Base-by-base conservation (phyloP, 192 early-diverging fungal genomes). In the Coemansia furcata region DNA sequence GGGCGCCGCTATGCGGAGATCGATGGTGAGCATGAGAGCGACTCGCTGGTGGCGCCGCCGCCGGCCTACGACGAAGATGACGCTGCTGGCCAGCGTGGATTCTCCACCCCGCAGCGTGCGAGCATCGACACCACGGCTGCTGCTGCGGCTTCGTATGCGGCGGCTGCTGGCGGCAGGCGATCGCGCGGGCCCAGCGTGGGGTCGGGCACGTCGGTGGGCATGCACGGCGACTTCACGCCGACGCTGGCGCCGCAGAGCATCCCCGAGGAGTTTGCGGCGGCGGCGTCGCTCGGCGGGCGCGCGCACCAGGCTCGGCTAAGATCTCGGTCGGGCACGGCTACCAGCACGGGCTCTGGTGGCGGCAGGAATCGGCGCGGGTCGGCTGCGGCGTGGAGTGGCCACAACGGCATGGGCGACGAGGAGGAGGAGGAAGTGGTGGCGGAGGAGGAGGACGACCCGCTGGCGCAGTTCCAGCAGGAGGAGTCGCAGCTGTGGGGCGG, bases 401-500 rank as follows among this genome's bases (percentile, higher is more conserved):
- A 10, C 30, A 57, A 57, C 35, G 68, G 57, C 17, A 8, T 69
- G 40, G 50, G 47, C 14, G 47, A 60, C n/a, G 68, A 62, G 0
- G 23, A 26, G 0, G 60, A 60, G 2, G 37, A 12, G 32, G 52
- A 7, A 11, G 30, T 4, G 6, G 30, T 7, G 4, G 26, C 61
- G 19, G 33, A 61, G 5, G 62, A 52, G 6, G 60, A 59, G 23
- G 79, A 81, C 3, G 80, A 82, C 33, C 80, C 80, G 26, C 65
- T 82, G 57, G 80, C 80, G 36, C 71, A 66, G 70, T 82, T 82
- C 58, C 80, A 82, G 60, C 71, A 76, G 46, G 80, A 82, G 55
- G 80, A 82, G 68, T 82, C 80, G 55, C 66, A 73, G 68, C 57
- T 66, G 38, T 82, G 80, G 80, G 80, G 80, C 47, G 80, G 75